Percentiles rank a stretch among this genome's conserved stretches.
These are phyloP conservation scores for Eimeria sp. DNA, from an alignment of 169 alveolate species.

Conservation along the genomic window DNA sequence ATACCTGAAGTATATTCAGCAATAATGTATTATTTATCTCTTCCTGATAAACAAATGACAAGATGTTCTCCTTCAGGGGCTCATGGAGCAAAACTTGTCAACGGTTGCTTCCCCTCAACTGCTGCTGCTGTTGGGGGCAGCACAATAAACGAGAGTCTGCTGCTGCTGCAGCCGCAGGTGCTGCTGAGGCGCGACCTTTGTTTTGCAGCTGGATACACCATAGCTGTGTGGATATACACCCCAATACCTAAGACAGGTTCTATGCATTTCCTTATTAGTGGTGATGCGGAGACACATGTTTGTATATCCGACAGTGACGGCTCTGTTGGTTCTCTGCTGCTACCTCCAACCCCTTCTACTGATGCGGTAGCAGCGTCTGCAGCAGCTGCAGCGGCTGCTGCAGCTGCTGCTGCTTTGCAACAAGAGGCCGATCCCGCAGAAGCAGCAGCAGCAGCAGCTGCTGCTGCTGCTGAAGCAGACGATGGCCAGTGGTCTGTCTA, in stretches of 20 bases:
- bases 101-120: slow-evolving; percentile 42
- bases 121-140: slow-evolving; percentile 66
- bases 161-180: slow-evolving; percentile 55
- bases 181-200: slow-evolving; percentile 38
- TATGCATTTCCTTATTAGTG: not conserved
- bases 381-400: slow-evolving; percentile 19
- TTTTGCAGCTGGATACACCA: slow-evolving; percentile 36
- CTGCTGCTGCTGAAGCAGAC: slow-evolving; percentile 19
- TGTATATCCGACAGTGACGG: not conserved
- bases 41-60: not conserved
- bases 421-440: slow-evolving; percentile 11
- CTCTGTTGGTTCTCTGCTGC: slow-evolving; percentile 46
- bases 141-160: slow-evolving; percentile 20
- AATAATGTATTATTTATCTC: not conserved
- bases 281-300: slow-evolving; percentile 16
- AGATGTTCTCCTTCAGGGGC: not conserved
- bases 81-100: not conserved
- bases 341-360: slow-evolving; percentile 13
- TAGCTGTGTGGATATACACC: slow-evolving; percentile 53
- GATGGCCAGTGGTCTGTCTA: slow-evolving; percentile 68
- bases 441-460: slow-evolving; percentile 67
- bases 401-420: not conserved
- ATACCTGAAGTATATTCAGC: slow-evolving; percentile 49
- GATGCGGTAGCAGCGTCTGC: not conserved
- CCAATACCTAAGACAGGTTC: slow-evolving; percentile 28